phyloP scores from a whole-genome alignment of 768 basidiomycete genomes.

The Cubamyces lactineus region DNA sequence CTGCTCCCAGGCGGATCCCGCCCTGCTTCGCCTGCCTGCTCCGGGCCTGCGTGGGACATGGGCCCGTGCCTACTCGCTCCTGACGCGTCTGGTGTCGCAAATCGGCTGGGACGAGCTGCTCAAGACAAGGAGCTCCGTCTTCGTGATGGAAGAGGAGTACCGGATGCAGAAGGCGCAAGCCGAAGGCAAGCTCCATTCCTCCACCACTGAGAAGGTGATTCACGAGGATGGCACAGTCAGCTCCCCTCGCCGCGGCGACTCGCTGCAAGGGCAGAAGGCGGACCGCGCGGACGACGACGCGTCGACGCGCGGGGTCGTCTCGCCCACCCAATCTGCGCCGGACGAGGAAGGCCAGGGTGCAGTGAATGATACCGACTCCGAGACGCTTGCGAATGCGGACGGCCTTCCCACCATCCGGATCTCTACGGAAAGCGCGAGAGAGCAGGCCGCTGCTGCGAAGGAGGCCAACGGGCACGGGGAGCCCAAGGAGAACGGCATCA shows the following conservation, averaged over 20 bases:
- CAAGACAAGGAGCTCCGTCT: conserved; percentile 91
- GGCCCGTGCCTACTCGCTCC: conserved; percentile 89
- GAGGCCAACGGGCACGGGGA: conserved; percentile 54
- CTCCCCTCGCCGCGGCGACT: conserved; percentile 25
- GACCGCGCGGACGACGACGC: conserved; percentile 64
- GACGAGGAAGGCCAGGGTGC: conserved; percentile 23
- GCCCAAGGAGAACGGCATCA: conserved; percentile 39
- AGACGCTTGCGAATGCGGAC: conserved; percentile 27
- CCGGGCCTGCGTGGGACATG: conserved; percentile 95
- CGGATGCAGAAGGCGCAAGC: conserved; percentile 89
- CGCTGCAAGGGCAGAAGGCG: conserved; percentile 26
- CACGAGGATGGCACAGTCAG: conserved; percentile 65
- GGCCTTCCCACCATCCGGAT: conserved; percentile 61
- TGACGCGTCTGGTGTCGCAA: conserved; percentile 88
- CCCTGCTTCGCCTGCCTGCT: conserved; percentile 91
- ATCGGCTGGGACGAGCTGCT: conserved; percentile 99
- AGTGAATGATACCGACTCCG: conserved; percentile 33
- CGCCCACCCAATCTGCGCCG: conserved; percentile 38
- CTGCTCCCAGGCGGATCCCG: conserved; percentile 76
- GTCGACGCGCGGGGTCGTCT: conserved; percentile 64
- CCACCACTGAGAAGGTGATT: conserved; percentile 43
- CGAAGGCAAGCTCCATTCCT: conserved; percentile 54
- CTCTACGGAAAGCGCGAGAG: conserved; percentile 52
- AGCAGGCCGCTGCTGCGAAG: conserved; percentile 39
- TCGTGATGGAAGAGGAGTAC: conserved; percentile 99